phyloP scores from a whole-genome alignment of 352 stramenopile species.

The Pythium pyrilobum region DNA sequence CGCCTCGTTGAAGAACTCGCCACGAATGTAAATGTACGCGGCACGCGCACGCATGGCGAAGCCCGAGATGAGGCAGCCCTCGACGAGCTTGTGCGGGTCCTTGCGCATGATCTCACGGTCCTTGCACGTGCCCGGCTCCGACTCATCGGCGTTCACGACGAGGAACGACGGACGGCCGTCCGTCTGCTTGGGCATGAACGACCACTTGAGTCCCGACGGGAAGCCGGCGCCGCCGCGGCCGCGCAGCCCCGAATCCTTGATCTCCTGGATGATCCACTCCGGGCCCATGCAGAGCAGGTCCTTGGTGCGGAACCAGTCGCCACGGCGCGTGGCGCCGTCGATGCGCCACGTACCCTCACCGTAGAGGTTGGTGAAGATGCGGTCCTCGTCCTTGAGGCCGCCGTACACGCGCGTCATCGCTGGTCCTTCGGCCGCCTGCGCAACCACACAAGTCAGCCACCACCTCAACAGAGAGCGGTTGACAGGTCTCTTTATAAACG shows the following conservation, averaged over 20 bases:
- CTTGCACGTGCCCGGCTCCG: conserved; percentile 99
- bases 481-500: neutral
- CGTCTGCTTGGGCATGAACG: conserved; percentile 99
- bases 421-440: conserved; percentile 34
- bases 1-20: conserved; percentile 99
- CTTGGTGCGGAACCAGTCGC: conserved; percentile 96
- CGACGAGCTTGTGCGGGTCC: conserved; percentile 99
- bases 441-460: neutral
- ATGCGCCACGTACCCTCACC: conserved; percentile 92
- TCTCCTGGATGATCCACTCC: conserved; percentile 99
- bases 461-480: neutral
- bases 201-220: conserved; percentile 99
- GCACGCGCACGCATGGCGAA: conserved; percentile 98
- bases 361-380: conserved; percentile 99
- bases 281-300: conserved; percentile 98
- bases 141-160: conserved; percentile 99
- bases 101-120: conserved; percentile 99
- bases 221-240: conserved; percentile 98
- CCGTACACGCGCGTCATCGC: conserved; percentile 88
- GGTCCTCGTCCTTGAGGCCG: conserved; percentile 97
- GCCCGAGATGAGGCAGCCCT: conserved; percentile 96
- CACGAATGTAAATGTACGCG: conserved; percentile 99
- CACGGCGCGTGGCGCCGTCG: conserved; percentile 87
- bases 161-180: conserved; percentile 98
- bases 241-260: conserved; percentile 98